Percentiles rank a stretch among this genome's conserved stretches.
phyloP scores from a whole-genome alignment of 768 basidiomycete genomes.

The Galerina marginata region DNA sequence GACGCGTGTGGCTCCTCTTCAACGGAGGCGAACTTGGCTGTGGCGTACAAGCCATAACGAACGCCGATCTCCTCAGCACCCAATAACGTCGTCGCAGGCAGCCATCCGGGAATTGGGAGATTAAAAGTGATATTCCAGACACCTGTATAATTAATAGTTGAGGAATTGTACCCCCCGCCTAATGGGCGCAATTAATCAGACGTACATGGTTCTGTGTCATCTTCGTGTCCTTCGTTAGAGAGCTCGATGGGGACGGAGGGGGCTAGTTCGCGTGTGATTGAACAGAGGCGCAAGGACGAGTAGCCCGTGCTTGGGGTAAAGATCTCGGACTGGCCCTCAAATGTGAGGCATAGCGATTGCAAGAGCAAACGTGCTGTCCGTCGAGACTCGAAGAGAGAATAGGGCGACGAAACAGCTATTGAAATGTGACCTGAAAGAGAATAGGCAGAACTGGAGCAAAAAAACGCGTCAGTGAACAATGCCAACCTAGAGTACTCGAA shows the following conservation, averaged over 20 bases:
- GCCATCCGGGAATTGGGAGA: constrained; percentile 88
- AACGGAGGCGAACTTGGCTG: constrained; percentile 59
- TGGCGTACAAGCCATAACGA: constrained; percentile 70
- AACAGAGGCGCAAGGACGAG: constrained; percentile 68
- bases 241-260: constrained; percentile 61
- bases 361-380: constrained; percentile 59
- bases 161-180: constrained; percentile 2
- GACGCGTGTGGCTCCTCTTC: constrained; percentile 42
- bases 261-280: constrained; percentile 66
- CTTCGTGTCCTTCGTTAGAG: constrained; percentile 67
- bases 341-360: constrained; percentile 73
- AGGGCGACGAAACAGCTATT: constrained; percentile 63
- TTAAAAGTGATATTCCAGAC: constrained; percentile 83
- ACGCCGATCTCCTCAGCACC: constrained; percentile 61
- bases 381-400: constrained; percentile 60
- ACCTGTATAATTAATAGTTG: constrained; percentile 31
- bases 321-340: constrained; percentile 88
- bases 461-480: constrained; percentile 3
- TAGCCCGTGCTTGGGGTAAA: constrained; percentile 71
- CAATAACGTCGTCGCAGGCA: constrained; percentile 65
- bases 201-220: constrained; percentile 55
- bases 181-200: constrained; percentile 16
- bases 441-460: constrained; percentile 69
- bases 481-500: background rate
- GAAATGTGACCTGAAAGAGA: constrained; percentile 85